A percentile compares a stretch with the other conserved stretches of the same genome.
Evolutionary conservation across 805 yeast species (phyloP).

Genomic region (Sungouiozyma ichnusensis): DNA sequence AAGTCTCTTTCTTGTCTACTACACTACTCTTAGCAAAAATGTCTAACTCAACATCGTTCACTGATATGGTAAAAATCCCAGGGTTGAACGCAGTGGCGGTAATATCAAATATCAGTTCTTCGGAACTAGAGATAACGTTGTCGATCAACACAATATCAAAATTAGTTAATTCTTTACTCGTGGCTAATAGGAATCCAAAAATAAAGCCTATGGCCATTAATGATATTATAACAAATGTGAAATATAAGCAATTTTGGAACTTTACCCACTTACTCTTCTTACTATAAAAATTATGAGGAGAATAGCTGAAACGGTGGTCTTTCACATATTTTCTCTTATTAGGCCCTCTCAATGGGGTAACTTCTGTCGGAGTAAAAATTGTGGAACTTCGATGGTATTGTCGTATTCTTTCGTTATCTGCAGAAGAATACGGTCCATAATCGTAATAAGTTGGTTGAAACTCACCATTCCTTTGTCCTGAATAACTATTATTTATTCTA

Average conservation of each 20-base stretch:
- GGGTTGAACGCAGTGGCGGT: slow-evolving; percentile 77
- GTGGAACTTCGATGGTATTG: slow-evolving; percentile 1
- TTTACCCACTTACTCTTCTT: slow-evolving; percentile 24
- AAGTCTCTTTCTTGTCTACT: slow-evolving; percentile 40
- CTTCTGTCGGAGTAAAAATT: slow-evolving; percentile 10
- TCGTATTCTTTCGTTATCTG: neutral
- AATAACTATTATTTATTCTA: neutral
- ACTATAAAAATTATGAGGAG: slow-evolving; percentile 41
- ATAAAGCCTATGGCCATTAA: slow-evolving; percentile 66
- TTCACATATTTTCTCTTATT: slow-evolving; percentile 10
- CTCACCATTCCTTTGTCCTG: neutral
- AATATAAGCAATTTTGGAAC: slow-evolving; percentile 28
- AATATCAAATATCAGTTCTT: slow-evolving; percentile 74
- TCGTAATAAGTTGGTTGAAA: neutral
- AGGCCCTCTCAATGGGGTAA: slow-evolving; percentile 13
- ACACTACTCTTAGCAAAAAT: slow-evolving; percentile 60
- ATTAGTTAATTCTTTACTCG: slow-evolving; percentile 70
- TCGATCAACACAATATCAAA: slow-evolving; percentile 52
- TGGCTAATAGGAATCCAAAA: slow-evolving; percentile 75
- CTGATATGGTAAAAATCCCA: slow-evolving; percentile 60
- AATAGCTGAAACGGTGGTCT: slow-evolving; percentile 23
- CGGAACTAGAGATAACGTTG: slow-evolving; percentile 69
- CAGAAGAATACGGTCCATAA: neutral
- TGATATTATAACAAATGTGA: slow-evolving; percentile 30
- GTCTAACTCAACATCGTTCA: slow-evolving; percentile 64